phyloP scores from a whole-genome alignment of 2,329 filamentous ascomycete species.

The Triangularia setosa region DNA sequence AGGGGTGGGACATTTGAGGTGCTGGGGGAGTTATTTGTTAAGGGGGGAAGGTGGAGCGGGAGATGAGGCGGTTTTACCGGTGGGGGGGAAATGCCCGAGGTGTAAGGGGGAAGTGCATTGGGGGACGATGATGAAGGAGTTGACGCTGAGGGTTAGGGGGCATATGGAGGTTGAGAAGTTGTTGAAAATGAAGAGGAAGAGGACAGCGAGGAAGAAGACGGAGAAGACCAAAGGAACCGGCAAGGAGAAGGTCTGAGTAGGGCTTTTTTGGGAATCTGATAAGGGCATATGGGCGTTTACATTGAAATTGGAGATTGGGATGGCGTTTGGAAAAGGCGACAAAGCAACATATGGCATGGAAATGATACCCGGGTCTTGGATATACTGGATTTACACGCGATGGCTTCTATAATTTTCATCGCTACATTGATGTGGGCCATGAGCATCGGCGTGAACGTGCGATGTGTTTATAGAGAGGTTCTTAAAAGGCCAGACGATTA shows the following conservation, averaged over 20 bases:
- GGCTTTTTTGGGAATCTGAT: neutral
- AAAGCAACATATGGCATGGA: neutral
- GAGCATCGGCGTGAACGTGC: neutral
- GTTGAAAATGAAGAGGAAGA: conserved; percentile 48
- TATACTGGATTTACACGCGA: neutral
- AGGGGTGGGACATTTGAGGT: conserved; percentile 56
- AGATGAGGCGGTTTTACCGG: conserved; percentile 56
- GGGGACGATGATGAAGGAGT: conserved; percentile 76
- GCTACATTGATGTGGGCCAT: too few species aligned
- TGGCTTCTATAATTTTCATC: neutral
- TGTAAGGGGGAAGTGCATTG: conserved; percentile 64
- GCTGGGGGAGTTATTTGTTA: conserved; percentile 54
- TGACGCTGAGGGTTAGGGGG: conserved; percentile 70
- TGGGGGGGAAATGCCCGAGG: conserved; percentile 64
- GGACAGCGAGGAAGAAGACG: conserved; percentile 10
- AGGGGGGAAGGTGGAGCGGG: conserved; percentile 19
- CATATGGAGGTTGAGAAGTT: conserved; percentile 66
- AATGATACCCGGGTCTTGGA: neutral
- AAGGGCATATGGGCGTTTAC: neutral
- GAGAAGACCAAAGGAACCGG: conserved; percentile 25
- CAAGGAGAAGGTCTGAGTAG: neutral
- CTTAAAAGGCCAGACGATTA: neutral
- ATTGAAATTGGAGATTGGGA: neutral
- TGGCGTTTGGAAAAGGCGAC: neutral
- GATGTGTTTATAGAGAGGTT: neutral